Base-by-base conservation (phyloP, 2,329 filamentous ascomycete genomes). In the Clonostachys byssicola region DNA sequence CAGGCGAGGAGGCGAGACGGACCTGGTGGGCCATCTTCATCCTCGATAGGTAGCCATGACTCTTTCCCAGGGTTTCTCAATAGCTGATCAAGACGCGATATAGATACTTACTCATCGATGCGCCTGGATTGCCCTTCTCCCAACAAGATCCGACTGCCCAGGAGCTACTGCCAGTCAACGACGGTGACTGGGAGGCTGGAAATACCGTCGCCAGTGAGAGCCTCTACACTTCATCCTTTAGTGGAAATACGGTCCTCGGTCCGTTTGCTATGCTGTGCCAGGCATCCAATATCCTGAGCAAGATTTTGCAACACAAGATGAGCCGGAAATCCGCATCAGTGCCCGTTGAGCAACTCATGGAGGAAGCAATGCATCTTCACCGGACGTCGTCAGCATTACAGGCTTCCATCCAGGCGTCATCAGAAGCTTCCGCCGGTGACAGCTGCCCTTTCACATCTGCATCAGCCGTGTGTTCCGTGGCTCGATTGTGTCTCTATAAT, bases 21-120 rank as follows among this genome's bases (percentile, higher is more conserved):
- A 53, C 51, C 4, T 55, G 51, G 51, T 55, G 55, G 54, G 49
- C 54, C 3, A 48, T 57, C 6, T 54, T 53, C 33, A 33, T 56
- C 2, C 47, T 57, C 5, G 55, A 57, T 30, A 52, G 53, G 51
- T 54, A 40, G 23, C 23, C 9, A 30, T 30, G 23, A 8, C 23
- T 9, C 8, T 30, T 30, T 30, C 23, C 23, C 8, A 10, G 23
- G 23, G 23, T 30, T 30, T 30, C 23, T 3, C 9, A 30, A 10
- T 30, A 30, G 23, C 23, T 30, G 23, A 30, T 30, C 23, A 30
- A 30, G 23, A 30, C 9, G 23, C 9, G 10, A 30, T 30, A 10
- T 30, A 30, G 23, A 10, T 30, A 30, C 7, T 13, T 30, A n/a
- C 10, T 17, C 12, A 12, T 43, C 30, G 18, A 14, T 23, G 42